Base-by-base conservation (phyloP, 2,329 filamentous ascomycete species). In the Lecanicillium sp. region DNA sequence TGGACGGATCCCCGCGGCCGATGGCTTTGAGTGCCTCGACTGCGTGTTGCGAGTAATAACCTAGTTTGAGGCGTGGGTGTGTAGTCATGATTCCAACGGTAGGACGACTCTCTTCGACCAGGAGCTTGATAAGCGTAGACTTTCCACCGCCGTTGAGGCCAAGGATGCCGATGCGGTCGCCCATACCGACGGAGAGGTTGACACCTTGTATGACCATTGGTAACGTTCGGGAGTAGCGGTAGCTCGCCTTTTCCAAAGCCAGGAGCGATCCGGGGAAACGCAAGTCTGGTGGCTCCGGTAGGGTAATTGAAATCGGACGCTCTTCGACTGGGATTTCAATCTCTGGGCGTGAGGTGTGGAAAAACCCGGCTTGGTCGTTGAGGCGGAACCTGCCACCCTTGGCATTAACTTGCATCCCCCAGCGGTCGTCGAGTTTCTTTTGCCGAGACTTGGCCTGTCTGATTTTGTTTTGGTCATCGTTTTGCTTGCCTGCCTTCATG, bases 61-160 rank as follows among this genome's bases (percentile, higher is more conserved):
- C 84, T 33, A 87, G 58, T 45, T 73, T 78, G 9, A 85, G 64
- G 15, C 85, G 70, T 0, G 86, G 73, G 55, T 94, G 86, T 0
- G 68, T 68, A 1, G 73, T 71, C 2, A 85, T 61, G 0, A 67
- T 75, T 1, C 85, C 84, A 3, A 70, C 65, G 0, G 73, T 75
- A 0, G 82, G 78, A 5, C 64, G 65, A 2, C 70, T 57, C 12
- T 70, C 67, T 1, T 73, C 76, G n/a, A 80, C 78, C 3, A 90
- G 70, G 4, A 90, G 62, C 34, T 75, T 79, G 42, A 90, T 69
- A 9, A 94, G 65, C 0, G 86, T 92, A 2, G 84, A 86, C 57
- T 94, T 94, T 3, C 87, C 87, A 1, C 78, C 75, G 1, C 86
- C 87, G 54, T 94, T 94, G 31, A 92, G 67, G 0, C 86, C 87